Percentiles rank a stretch among this genome's conserved stretches.
Evolutionary conservation across 306 rosid genomes (phyloP).

Genomic region (Fagus crenata): DNA sequence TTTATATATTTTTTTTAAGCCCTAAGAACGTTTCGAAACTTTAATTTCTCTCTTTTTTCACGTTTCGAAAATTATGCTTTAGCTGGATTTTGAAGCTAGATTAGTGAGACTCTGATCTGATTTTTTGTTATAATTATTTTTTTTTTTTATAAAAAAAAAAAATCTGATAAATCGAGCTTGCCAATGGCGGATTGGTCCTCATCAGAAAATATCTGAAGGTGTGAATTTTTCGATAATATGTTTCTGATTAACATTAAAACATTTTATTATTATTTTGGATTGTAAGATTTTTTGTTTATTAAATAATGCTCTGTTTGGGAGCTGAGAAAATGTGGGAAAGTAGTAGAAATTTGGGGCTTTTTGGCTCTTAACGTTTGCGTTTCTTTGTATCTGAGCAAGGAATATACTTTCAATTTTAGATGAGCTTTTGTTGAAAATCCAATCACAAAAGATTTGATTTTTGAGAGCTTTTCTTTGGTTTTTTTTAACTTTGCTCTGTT

Average conservation of each 20-base stretch:
- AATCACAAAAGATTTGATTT: background rate
- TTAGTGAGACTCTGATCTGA: constrained; percentile 30
- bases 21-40: constrained; percentile 29
- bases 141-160: background rate
- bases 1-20: background rate
- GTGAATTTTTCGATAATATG: background rate
- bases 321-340: background rate
- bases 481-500: background rate
- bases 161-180: constrained; percentile 47
- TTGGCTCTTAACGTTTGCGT: background rate
- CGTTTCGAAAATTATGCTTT: background rate
- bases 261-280: background rate
- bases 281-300: background rate
- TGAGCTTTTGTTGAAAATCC: background rate
- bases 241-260: background rate
- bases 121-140: background rate
- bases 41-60: background rate
- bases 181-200: constrained; percentile 37
- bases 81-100: constrained; percentile 15
- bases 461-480: background rate
- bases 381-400: background rate
- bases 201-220: constrained; percentile 41
- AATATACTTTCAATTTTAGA: background rate
- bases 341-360: background rate
- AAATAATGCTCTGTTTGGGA: background rate